Evolutionary conservation across 202 grass and related monocot genomes (phyloP).

Genomic region (Zizania palustris): DNA sequence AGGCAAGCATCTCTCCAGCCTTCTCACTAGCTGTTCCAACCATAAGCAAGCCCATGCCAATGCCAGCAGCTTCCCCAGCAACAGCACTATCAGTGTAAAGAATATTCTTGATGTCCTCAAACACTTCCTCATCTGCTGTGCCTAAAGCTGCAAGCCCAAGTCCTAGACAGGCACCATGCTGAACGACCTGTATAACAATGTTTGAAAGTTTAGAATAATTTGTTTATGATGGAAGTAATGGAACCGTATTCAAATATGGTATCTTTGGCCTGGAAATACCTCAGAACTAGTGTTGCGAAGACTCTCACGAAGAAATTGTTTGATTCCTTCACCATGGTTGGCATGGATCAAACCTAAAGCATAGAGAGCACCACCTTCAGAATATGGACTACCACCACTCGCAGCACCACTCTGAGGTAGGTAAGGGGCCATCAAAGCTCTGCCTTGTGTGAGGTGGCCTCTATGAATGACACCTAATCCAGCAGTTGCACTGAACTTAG

Average conservation of each 20-base stretch:
- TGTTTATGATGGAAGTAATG: conserved; percentile 16
- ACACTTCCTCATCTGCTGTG: conserved; percentile 94
- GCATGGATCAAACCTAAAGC: conserved; percentile 98
- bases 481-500: conserved; percentile 97
- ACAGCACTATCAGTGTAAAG: conserved; percentile 95
- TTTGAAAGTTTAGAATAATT: conserved; percentile 33
- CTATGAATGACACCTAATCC: conserved; percentile 97
- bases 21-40: conserved; percentile 93
- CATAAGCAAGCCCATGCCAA: conserved; percentile 99
- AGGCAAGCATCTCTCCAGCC: conserved; percentile 91
- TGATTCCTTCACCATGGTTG: conserved; percentile 99
- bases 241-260: conserved; percentile 13
- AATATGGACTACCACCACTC: conserved; percentile 95
- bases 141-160: conserved; percentile 92
- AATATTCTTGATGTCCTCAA: conserved; percentile 86
- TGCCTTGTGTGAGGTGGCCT: conserved; percentile 95
- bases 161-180: conserved; percentile 96
- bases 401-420: conserved; percentile 93
- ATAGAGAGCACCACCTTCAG: conserved; percentile 97
- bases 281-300: conserved; percentile 90
- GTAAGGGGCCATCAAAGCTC: conserved; percentile 99
- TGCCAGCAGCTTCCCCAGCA: conserved; percentile 96
- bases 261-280: conserved; percentile 51
- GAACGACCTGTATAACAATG: conserved; percentile 75
- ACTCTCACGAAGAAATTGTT: conserved; percentile 94